These are phyloP conservation scores for Trypanosoma lewisi DNA, from an alignment of 208 protist species.

Conservation along the genomic window DNA sequence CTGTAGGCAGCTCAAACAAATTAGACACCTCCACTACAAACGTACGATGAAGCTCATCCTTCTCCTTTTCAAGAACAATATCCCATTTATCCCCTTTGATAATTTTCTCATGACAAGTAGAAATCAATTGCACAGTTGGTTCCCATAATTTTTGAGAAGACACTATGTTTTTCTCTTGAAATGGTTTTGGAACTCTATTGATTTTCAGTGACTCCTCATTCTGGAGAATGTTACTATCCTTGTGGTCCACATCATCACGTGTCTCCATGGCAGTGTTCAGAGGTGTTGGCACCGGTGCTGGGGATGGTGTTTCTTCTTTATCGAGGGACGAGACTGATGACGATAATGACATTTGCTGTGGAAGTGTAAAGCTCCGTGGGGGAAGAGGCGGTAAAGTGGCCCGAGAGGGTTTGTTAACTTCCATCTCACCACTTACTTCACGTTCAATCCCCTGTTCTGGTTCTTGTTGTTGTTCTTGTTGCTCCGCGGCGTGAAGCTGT, in stretches of 20 bases:
- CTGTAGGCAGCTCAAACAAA: constrained; percentile 38
- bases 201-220: neutral
- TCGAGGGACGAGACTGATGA: neutral
- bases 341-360: neutral
- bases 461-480: neutral
- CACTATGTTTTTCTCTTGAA: neutral
- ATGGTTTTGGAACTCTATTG: neutral
- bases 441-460: no score
- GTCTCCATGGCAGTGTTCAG: neutral
- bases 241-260: neutral
- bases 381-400: neutral
- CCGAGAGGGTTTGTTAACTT: neutral
- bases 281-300: neutral
- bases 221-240: neutral
- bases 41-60: constrained; percentile 31
- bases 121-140: constrained; percentile 6
- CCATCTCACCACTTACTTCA: neutral
- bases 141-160: neutral
- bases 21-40: constrained; percentile 33
- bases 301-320: neutral
- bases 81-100: constrained; percentile 42
- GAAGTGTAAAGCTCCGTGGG: neutral
- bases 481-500: neutral
- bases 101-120: constrained; percentile 36
- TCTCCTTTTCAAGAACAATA: constrained; percentile 24